Base-by-base conservation (phyloP, 306 rosid genomes). In the Cicer yamashitae region DNA sequence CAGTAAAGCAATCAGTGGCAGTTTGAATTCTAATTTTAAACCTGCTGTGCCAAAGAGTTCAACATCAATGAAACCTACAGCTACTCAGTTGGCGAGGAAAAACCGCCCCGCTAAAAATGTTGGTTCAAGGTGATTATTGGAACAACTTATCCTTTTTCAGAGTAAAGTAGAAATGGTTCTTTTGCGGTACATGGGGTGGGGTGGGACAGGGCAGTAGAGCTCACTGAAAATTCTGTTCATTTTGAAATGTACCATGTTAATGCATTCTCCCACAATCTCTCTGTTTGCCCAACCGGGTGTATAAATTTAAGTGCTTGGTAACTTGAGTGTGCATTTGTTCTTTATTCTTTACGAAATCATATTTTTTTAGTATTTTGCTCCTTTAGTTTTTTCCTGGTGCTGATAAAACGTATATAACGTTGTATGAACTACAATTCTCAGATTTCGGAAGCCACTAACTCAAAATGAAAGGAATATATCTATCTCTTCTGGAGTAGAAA, bases 81-180 rank as follows among this genome's bases (percentile, higher is more conserved):
- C 91, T 39, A 82, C 96, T 84, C 98, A 86, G 73, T 84, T 91
- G 67, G 96, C 98, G n/a, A 91, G 91, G 86, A 88, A 90, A 83
- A 87, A 81, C 69, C 66, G 71, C 1, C 56, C 67, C n/a, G 69
- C 77, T 44, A 86, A 79, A 78, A 67, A 15, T 77, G 62, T 81
- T 75, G 88, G 84, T 77, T 87, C 86, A 67, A 90, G 96, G 98
- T 94, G 78, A 80, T 45, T 76, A 14, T 74, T 82, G 34, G 78
- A 74, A 80, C 20, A 66, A 5, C 56, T 67, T 72, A 4, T 59
- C 11, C 12, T 43, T 71, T 66, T 44, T 43, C 18, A 18, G 9
- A 41, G 15, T 78, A 57, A 17, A 46, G 44, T 44, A 7, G 44
- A 11, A 39, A 41, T 20, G 15, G 7, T 61, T 10, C 9, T 64